A percentile compares a stretch with the other conserved stretches of the same genome.
Evolutionary conservation across 176 grass and related monocot species (phyloP).

Genomic region (Phyllostachys edulis): DNA sequence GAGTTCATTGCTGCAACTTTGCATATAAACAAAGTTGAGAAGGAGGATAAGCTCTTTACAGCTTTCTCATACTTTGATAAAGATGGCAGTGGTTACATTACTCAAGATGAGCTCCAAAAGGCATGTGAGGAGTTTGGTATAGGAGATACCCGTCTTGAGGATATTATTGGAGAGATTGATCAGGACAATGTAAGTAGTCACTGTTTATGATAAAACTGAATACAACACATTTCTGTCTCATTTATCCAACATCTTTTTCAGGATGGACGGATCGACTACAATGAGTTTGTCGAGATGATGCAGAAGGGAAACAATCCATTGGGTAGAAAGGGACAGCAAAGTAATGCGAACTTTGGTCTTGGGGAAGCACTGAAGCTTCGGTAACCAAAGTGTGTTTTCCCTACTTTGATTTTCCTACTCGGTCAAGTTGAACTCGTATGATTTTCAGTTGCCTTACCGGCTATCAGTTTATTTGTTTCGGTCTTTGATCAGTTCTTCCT

Average conservation of each 20-base stretch:
- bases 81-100: constrained; percentile 75
- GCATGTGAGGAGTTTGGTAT: constrained; percentile 81
- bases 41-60: constrained; percentile 68
- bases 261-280: constrained; percentile 81
- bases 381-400: constrained; percentile 3
- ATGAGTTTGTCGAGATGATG: constrained; percentile 79
- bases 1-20: constrained; percentile 83
- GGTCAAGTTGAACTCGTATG: background rate
- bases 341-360: constrained; percentile 55
- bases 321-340: constrained; percentile 61
- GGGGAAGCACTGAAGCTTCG: constrained; percentile 69
- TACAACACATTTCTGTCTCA: background rate
- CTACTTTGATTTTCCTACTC: background rate
- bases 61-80: constrained; percentile 80
- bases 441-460: background rate
- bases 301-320: constrained; percentile 64
- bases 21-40: constrained; percentile 83
- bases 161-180: constrained; percentile 72
- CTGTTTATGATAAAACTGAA: background rate
- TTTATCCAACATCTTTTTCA: constrained; percentile 23
- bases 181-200: constrained; percentile 62
- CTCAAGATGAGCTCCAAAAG: constrained; percentile 77
- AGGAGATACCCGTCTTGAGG: constrained; percentile 62
- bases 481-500: background rate
- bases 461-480: background rate